Evolutionary conservation across 768 basidiomycete species (phyloP).

Genomic region (Amanita phalloides): DNA sequence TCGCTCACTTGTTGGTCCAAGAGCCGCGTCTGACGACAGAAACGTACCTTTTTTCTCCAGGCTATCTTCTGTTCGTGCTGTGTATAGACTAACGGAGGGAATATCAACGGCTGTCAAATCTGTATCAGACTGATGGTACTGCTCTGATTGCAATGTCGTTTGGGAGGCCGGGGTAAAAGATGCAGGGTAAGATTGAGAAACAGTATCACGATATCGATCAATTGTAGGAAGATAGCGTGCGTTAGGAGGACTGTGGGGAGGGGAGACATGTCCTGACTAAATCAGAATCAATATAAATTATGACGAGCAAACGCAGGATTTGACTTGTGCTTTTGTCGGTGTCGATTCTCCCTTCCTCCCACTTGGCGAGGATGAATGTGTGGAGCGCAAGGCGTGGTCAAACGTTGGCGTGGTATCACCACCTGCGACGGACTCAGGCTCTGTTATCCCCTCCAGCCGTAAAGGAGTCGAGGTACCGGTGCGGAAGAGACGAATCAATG

Average conservation of each 20-base stretch:
- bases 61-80: constrained; percentile 3
- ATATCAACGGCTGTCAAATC: constrained; percentile 25
- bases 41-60: neutral
- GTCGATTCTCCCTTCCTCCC: neutral
- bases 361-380: constrained; percentile 10
- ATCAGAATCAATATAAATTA: neutral
- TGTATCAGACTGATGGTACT: constrained; percentile 31
- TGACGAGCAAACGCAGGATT: neutral
- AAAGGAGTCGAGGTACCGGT: constrained; percentile 34
- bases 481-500: constrained; percentile 53
- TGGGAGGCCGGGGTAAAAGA: neutral
- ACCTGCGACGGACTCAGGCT: constrained; percentile 26
- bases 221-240: neutral
- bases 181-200: neutral
- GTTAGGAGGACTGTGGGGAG: neutral
- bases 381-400: constrained; percentile 11
- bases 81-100: constrained; percentile 15
- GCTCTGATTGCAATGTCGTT: neutral
- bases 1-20: neutral
- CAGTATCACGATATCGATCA: neutral
- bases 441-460: constrained; percentile 48
- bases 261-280: neutral
- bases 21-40: neutral
- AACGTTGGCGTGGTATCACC: constrained; percentile 10
- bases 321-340: neutral